Base-by-base conservation (phyloP, 371 early-diverging fungal species). In the Phascolomyces articulosus region DNA sequence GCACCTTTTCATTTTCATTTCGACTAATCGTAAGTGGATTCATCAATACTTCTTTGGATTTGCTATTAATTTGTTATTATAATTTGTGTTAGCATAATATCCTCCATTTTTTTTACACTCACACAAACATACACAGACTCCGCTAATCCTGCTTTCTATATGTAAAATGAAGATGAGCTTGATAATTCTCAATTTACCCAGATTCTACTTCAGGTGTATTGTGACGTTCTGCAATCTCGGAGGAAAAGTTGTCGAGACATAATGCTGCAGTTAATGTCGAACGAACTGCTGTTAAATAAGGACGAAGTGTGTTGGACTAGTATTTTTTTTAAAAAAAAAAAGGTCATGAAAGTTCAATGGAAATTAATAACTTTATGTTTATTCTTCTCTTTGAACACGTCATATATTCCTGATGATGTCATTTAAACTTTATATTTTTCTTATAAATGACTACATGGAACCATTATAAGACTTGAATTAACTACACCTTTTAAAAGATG, bases 171-270 rank as follows among this genome's bases (percentile, higher is more conserved):
- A 16, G 16, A 7, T 13, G 44, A 44, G 15, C 4, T 13, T 13
- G 16, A 44, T 13, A 16, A 44, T 18, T 4, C 8, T 4, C 18
- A 8, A 15, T 26, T 67, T 86, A 94, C 95, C 90, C 83, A 18
- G 95, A 95, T 75, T 98, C 98, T 26, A 98, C 89, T 82, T 98
- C 98, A 57, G 98, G 98, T 76, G 95, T 94, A 74, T 97, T 97
- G 87, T 98, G 98, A 71, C 97, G 86, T 77, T 98, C 98, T 18
- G 95, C 98, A 8, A 96, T 92, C 75, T 97, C 96, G 44, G 97
- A 97, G 26, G 95, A 87, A 81, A 98, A 98, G 88, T 97, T 97
- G 72, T 96, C 96, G 34, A 98, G 78, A 68, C 98, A 97, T 71
- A 98, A 77, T 4, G 96, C 94, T 15, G 98, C 98, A 13, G 95